Conservation (phyloP, 1,139 yeast genomes). For the Nematodospora anomalae region DNA sequence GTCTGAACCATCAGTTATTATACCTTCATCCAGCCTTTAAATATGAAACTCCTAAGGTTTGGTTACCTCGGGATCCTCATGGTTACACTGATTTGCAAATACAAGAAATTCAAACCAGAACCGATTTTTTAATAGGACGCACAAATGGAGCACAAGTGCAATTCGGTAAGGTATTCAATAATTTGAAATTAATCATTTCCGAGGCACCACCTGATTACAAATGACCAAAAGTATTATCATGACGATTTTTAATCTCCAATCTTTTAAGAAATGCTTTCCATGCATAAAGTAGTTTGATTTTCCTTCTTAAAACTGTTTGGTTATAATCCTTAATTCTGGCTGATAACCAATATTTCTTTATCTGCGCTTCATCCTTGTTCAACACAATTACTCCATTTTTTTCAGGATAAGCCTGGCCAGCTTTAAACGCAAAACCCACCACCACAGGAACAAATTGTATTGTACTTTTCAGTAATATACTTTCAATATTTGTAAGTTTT, state of each 20-base stretch:
- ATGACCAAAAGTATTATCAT: conserved; percentile 21
- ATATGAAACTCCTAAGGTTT: conserved; percentile 33
- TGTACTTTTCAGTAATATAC: conserved; percentile 16
- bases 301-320: background rate
- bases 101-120: conserved; percentile 10
- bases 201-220: conserved; percentile 42
- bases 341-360: conserved; percentile 31
- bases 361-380: conserved; percentile 17
- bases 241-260: conserved; percentile 23
- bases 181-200: conserved; percentile 22
- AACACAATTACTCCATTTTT: conserved; percentile 33
- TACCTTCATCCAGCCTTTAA: conserved; percentile 37
- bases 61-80: conserved; percentile 34
- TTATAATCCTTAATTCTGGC: conserved; percentile 20
- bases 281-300: conserved; percentile 4
- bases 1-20: conserved; percentile 22
- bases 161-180: conserved; percentile 17
- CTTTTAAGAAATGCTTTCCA: conserved; percentile 27
- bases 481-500: conserved; percentile 25
- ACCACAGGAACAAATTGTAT: conserved; percentile 36
- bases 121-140: conserved; percentile 21
- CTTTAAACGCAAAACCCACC: conserved; percentile 29
- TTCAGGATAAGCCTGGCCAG: conserved; percentile 31
- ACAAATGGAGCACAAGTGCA: conserved; percentile 31
- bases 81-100: conserved; percentile 19